These are phyloP conservation scores for Pleurotus djamor DNA, from an alignment of 768 basidiomycete genomes.

Conservation along the genomic window DNA sequence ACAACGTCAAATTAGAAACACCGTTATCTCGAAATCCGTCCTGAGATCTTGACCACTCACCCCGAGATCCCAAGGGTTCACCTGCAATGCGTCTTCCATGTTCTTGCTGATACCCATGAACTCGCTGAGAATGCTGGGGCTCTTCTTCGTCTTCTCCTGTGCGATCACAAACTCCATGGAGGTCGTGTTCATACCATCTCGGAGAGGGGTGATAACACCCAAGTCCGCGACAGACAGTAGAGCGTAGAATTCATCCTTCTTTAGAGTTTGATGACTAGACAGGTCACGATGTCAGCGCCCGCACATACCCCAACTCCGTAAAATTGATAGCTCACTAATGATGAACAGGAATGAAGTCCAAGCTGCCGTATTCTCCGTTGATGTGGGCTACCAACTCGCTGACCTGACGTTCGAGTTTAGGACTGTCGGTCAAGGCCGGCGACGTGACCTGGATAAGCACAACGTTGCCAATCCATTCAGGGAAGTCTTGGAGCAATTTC, in stretches of 20 bases:
- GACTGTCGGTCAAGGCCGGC: constrained; percentile 87
- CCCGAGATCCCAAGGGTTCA: constrained; percentile 96
- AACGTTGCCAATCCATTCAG: constrained; percentile 92
- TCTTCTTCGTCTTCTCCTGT: constrained; percentile 80
- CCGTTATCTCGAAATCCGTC: constrained; percentile 7
- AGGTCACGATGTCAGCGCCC: background rate
- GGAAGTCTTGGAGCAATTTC: constrained; percentile 90
- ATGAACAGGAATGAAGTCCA: constrained; percentile 96
- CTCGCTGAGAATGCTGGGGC: constrained; percentile 90
- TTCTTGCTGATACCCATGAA: constrained; percentile 97
- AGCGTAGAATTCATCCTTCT: constrained; percentile 98
- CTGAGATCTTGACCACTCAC: constrained; percentile 37
- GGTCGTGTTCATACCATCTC: constrained; percentile 99
- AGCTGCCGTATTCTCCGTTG: constrained; percentile 91
- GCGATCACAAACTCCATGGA: constrained; percentile 98
- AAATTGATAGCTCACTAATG: constrained; percentile 73
- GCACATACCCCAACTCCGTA: background rate
- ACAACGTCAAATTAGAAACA: background rate
- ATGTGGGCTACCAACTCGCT: constrained; percentile 94
- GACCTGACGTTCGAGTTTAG: constrained; percentile 90
- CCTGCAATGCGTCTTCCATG: constrained; percentile 85
- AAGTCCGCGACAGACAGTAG: constrained; percentile 91
- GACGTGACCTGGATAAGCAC: constrained; percentile 92
- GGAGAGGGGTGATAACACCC: constrained; percentile 90
- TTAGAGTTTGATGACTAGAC: constrained; percentile 89